Percentiles rank a stretch among this genome's conserved stretches.
These are phyloP conservation scores for Aspergillus nidulans DNA, from an alignment of 495 filamentous ascomycete genomes.

Conservation along the genomic window DNA sequence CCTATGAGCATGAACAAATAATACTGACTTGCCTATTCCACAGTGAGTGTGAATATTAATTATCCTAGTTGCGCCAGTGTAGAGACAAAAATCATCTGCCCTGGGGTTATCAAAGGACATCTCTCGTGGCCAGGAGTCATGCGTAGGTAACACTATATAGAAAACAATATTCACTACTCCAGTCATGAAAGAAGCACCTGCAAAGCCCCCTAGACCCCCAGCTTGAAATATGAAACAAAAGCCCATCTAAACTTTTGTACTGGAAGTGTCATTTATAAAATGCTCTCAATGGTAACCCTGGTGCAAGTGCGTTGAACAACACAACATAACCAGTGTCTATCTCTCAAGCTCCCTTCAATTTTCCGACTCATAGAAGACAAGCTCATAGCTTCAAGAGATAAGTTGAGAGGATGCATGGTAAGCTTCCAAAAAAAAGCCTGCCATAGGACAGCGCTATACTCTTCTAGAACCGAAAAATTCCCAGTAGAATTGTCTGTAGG, in stretches of 20 bases:
- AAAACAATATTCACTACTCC: too few relatives aligned
- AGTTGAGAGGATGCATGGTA: neutral
- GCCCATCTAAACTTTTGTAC: too few relatives aligned
- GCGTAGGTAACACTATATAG: too few relatives aligned
- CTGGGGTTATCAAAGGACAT: too few relatives aligned
- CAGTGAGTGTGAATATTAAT: too few relatives aligned
- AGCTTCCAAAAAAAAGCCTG: neutral
- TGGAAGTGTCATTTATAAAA: neutral
- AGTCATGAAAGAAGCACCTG: too few relatives aligned
- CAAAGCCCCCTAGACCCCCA: too few relatives aligned
- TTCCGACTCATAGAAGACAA: neutral
- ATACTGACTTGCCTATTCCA: neutral
- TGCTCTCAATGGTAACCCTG: neutral
- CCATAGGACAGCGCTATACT: neutral
- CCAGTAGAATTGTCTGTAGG: neutral
- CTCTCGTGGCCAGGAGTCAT: too few relatives aligned
- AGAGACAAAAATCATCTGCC: too few relatives aligned
- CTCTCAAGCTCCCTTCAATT: neutral
- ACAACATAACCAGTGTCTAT: neutral
- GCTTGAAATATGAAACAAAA: too few relatives aligned
- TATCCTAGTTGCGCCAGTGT: too few relatives aligned
- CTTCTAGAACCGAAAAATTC: conserved; percentile 15
- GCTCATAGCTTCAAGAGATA: neutral
- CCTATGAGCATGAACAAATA: neutral
- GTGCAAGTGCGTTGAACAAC: neutral